Evolutionary conservation across 768 basidiomycete species (phyloP).

Genomic region (Pleurotus eryngii): DNA sequence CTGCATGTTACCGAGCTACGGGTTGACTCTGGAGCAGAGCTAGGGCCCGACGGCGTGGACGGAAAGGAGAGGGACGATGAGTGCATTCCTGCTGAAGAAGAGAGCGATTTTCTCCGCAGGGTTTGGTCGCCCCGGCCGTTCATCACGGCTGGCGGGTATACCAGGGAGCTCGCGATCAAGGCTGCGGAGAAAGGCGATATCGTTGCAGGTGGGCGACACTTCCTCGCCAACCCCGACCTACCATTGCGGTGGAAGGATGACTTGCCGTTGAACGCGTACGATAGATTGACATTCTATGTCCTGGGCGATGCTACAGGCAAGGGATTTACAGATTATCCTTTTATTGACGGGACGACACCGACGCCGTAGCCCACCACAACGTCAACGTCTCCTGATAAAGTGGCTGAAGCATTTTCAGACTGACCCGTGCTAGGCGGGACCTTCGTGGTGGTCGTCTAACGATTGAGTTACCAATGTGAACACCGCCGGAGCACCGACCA

Average conservation of each 20-base stretch:
- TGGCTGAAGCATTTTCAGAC: no score
- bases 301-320: slow-evolving; percentile 17
- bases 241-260: slow-evolving; percentile 22
- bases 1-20: slow-evolving; percentile 36
- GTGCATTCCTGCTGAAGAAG: background rate
- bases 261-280: slow-evolving; percentile 16
- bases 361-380: no score
- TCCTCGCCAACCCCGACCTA: slow-evolving; percentile 23
- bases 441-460: no score
- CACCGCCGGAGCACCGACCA: no score
- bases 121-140: slow-evolving; percentile 21
- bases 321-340: slow-evolving; percentile 29
- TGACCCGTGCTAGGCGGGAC: no score
- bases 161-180: slow-evolving; percentile 22
- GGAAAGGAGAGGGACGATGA: background rate
- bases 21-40: background rate
- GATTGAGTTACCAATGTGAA: no score
- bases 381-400: no score
- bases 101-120: slow-evolving; percentile 16
- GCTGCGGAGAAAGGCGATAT: slow-evolving; percentile 17
- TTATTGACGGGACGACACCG: background rate
- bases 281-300: slow-evolving; percentile 19
- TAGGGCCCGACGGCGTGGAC: no score
- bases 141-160: slow-evolving; percentile 28
- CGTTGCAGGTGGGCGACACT: slow-evolving; percentile 10